Conservation (phyloP, 2,329 filamentous ascomycete genomes). For the Colletotrichum limetticola region DNA sequence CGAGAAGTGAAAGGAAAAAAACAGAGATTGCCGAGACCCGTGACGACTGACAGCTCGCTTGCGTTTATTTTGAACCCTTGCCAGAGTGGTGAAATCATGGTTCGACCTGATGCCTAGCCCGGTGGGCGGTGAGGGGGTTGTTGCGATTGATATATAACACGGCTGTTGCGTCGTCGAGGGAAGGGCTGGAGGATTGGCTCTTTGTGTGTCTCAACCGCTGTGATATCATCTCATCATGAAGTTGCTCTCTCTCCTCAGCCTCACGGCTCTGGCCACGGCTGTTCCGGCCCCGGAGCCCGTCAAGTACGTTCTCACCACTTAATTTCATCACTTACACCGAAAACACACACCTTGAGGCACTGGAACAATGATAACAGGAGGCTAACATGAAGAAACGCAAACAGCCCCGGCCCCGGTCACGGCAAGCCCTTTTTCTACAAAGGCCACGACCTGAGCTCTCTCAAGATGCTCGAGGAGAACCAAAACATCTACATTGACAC, state of each 20-base stretch:
- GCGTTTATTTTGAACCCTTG: constrained; percentile 18
- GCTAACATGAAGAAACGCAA: background rate
- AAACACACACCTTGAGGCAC: too few species aligned
- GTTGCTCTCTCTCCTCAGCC: constrained; percentile 22
- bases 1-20: background rate
- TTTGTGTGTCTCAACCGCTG: background rate
- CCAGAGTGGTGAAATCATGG: background rate
- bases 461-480: constrained; percentile 30
- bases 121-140: background rate
- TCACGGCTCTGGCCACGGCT: constrained; percentile 15
- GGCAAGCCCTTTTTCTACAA: constrained; percentile 30
- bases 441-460: constrained; percentile 31
- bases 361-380: background rate
- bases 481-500: constrained; percentile 29
- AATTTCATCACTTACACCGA: too few species aligned
- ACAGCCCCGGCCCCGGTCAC: background rate
- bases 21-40: constrained; percentile 18
- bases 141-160: background rate
- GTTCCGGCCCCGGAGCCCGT: constrained; percentile 8
- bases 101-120: constrained; percentile 2
- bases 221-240: constrained; percentile 7
- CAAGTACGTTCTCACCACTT: constrained; percentile 6
- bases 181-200: too few species aligned
- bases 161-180: background rate
- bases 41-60: constrained; percentile 21